Percentiles rank a stretch among this genome's conserved stretches.
These are phyloP conservation scores for Gracilaria gracilis DNA, from an alignment of 23 red algal species.

Conservation along the genomic window DNA sequence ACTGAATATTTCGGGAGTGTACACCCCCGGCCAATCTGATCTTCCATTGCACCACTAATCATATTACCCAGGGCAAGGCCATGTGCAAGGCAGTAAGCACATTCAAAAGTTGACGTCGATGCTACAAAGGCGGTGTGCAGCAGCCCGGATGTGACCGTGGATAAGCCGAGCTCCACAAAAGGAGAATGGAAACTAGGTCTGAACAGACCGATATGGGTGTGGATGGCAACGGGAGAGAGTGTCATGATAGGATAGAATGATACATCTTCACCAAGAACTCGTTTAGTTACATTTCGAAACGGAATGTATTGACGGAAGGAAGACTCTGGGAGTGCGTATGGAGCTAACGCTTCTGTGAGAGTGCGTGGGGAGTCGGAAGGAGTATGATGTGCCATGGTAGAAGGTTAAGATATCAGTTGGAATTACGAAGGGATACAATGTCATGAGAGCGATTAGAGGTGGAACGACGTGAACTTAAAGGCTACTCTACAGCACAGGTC, in stretches of 20 bases:
- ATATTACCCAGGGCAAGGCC: slow-evolving; percentile 41
- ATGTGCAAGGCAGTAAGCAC: slow-evolving; percentile 61
- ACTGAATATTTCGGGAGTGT: neutral
- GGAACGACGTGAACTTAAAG: no score
- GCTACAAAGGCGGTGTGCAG: slow-evolving; percentile 41
- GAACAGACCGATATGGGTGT: slow-evolving; percentile 50
- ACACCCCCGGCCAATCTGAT: neutral
- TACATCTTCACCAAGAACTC: slow-evolving; percentile 41
- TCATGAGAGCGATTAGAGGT: no score
- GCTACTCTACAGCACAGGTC: no score
- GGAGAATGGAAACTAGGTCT: slow-evolving; percentile 7
- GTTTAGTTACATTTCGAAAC: slow-evolving; percentile 8
- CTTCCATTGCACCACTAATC: slow-evolving; percentile 10
- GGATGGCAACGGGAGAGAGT: slow-evolving; percentile 36
- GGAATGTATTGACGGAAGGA: slow-evolving; percentile 17
- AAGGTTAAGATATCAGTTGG: neutral
- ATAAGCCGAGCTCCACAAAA: slow-evolving; percentile 41
- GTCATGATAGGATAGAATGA: slow-evolving; percentile 41
- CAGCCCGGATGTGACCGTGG: slow-evolving; percentile 31
- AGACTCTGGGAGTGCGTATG: neutral
- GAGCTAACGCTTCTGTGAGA: neutral
- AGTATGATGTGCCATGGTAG: neutral
- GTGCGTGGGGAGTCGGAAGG: slow-evolving; percentile 1
- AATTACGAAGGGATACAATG: no score
- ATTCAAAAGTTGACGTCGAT: slow-evolving; percentile 33